Conservation (phyloP, 805 yeast species). For the Komagataella pastoris region DNA sequence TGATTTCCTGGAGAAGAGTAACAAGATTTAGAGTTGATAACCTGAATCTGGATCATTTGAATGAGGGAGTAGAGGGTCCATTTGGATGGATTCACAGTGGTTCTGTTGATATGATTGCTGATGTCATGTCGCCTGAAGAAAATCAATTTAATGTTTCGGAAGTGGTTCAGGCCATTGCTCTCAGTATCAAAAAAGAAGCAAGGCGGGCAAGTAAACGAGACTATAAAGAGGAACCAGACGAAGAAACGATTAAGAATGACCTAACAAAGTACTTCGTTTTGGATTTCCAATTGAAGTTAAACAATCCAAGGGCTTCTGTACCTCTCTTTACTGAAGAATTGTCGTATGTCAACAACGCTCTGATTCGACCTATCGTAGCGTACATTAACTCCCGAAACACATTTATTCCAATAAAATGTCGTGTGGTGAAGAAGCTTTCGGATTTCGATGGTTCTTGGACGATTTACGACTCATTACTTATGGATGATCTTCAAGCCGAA, state of each 20-base stretch:
- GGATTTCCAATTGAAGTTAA: constrained; percentile 67
- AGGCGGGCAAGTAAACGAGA: constrained; percentile 14
- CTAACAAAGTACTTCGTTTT: constrained; percentile 34
- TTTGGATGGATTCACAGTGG: constrained; percentile 96
- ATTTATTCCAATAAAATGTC: constrained; percentile 75
- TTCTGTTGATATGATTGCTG: constrained; percentile 87
- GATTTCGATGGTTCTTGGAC: constrained; percentile 98
- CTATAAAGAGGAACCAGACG: background rate
- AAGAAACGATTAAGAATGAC: constrained; percentile 1
- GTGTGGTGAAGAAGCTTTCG: constrained; percentile 59
- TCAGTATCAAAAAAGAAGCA: constrained; percentile 34
- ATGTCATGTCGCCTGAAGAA: constrained; percentile 67
- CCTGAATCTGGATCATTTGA: constrained; percentile 76
- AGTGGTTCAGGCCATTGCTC: constrained; percentile 32
- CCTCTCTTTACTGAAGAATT: constrained; percentile 82
- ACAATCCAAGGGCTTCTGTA: constrained; percentile 78
- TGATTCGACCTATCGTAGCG: constrained; percentile 89
- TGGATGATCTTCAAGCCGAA: constrained; percentile 84
- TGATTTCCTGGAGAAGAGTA: constrained; percentile 36
- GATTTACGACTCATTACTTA: constrained; percentile 73
- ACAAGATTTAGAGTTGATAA: constrained; percentile 79
- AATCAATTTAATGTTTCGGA: constrained; percentile 30
- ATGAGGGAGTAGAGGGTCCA: constrained; percentile 85
- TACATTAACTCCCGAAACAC: constrained; percentile 87
- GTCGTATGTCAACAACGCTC: constrained; percentile 83